phyloP scores from a whole-genome alignment of 176 grass and related monocot species.

The Juncus effusus region DNA sequence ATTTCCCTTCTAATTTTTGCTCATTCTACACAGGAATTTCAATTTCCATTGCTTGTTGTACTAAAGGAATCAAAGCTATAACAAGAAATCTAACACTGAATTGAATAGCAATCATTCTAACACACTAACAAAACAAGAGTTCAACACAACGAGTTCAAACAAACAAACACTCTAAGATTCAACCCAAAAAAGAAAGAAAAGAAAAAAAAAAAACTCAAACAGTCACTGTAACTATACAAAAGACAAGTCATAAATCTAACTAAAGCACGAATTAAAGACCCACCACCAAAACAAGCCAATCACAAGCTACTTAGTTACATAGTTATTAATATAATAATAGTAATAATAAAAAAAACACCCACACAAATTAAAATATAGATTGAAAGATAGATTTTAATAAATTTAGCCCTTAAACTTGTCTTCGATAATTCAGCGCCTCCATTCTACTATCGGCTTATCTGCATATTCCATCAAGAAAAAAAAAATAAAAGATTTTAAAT shows the following conservation, averaged over 20 bases:
- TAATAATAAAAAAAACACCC: too few species aligned
- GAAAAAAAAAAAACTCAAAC: conserved; percentile 26
- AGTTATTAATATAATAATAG: neutral
- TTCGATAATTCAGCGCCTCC: conserved; percentile 56
- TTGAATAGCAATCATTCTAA: too few species aligned
- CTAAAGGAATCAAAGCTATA: too few species aligned
- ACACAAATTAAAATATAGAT: conserved; percentile 21
- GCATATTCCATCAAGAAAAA: conserved; percentile 20
- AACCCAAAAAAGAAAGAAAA: conserved; percentile 2
- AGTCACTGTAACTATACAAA: conserved; percentile 49
- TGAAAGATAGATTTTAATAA: conserved; percentile 23
- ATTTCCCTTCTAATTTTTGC: too few species aligned
- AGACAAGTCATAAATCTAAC: conserved; percentile 24
- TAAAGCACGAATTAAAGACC: conserved; percentile 36
- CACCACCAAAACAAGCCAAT: conserved; percentile 30
- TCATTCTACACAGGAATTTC: too few species aligned
- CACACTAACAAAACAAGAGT: conserved; percentile 21
- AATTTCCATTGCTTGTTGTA: too few species aligned
- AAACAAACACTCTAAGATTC: conserved; percentile 1
- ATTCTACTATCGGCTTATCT: conserved; percentile 65
- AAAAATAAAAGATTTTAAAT: neutral
- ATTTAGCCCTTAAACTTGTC: conserved; percentile 4
- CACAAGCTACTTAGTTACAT: conserved; percentile 25
- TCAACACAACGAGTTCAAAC: conserved; percentile 18
- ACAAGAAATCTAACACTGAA: too few species aligned